Conservation (phyloP, 345 rosid genomes). For the Acer yangbiense region DNA sequence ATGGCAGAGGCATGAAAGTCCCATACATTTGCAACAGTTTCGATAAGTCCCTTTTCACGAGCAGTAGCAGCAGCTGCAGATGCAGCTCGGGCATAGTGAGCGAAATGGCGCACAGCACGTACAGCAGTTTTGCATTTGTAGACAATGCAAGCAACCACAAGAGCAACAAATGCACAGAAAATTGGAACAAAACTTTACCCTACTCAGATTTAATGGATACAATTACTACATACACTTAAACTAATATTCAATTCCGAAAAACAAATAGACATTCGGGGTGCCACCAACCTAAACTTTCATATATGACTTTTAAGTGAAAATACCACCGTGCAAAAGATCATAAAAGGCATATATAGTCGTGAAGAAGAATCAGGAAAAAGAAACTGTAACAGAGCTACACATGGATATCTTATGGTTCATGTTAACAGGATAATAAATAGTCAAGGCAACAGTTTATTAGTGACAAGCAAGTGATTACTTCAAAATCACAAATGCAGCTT, state of each 20-base stretch:
- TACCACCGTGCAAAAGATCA: not conserved
- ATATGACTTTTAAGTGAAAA: not conserved
- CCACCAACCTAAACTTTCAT: not conserved
- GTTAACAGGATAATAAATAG: no score
- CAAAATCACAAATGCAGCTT: no score
- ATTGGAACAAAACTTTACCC: constrained; percentile 22
- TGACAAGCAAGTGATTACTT: no score
- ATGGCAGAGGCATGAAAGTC: constrained; percentile 14
- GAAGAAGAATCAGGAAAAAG: no score
- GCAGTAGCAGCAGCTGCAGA: constrained; percentile 16
- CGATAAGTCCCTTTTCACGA: not conserved
- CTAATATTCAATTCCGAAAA: not conserved
- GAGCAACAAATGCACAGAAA: constrained; percentile 29
- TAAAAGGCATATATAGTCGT: not conserved
- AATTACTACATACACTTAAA: not conserved
- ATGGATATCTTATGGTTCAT: no score
- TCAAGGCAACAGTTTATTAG: no score
- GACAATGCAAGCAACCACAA: not conserved
- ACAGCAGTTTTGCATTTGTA: constrained; percentile 17
- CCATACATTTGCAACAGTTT: constrained; percentile 14
- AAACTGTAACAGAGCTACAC: no score
- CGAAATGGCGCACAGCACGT: not conserved
- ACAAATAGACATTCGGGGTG: not conserved
- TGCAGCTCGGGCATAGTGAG: not conserved
- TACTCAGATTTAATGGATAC: constrained; percentile 2